These are phyloP conservation scores for Collybia nuda DNA, from an alignment of 768 basidiomycete species.

Conservation along the genomic window DNA sequence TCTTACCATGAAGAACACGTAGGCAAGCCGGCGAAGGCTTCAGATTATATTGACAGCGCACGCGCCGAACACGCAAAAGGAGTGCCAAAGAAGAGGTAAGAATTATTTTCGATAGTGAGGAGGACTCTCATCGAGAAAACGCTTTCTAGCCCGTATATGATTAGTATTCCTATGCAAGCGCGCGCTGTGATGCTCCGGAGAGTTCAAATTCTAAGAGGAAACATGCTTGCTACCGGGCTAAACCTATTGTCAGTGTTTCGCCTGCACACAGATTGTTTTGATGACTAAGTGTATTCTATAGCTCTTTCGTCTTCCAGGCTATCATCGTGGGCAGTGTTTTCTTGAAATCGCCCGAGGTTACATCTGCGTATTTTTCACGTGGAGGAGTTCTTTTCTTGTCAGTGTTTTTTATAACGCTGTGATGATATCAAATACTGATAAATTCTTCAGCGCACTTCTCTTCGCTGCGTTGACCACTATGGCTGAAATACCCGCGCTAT, in stretches of 20 bases:
- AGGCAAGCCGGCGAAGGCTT: constrained; percentile 39
- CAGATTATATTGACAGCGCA: constrained; percentile 47
- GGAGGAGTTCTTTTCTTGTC: constrained; percentile 80
- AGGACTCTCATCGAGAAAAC: not conserved
- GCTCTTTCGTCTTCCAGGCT: constrained; percentile 52
- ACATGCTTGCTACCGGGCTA: constrained; percentile 34
- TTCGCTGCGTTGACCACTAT: constrained; percentile 11
- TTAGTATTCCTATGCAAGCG: constrained; percentile 46
- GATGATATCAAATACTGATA: constrained; percentile 2
- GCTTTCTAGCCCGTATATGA: constrained; percentile 37
- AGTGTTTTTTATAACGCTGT: constrained; percentile 15
- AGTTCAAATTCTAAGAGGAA: constrained; percentile 44
- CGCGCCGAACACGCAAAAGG: constrained; percentile 49
- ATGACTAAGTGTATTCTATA: constrained; percentile 15
- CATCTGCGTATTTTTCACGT: constrained; percentile 69
- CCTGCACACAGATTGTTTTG: constrained; percentile 19
- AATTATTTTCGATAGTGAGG: not conserved
- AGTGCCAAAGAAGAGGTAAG: constrained; percentile 33
- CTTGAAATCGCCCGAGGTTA: constrained; percentile 50
- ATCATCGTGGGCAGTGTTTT: constrained; percentile 66
- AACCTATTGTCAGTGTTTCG: constrained; percentile 25
- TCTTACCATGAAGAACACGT: constrained; percentile 43
- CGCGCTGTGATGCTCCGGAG: constrained; percentile 42
- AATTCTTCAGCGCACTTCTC: constrained; percentile 8
- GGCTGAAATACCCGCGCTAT: constrained; percentile 39